Evolutionary conservation across 805 yeast genomes (phyloP), one percentile per base, ranked within the genome.

Genomic region (Saturnispora besseyi): DNA sequence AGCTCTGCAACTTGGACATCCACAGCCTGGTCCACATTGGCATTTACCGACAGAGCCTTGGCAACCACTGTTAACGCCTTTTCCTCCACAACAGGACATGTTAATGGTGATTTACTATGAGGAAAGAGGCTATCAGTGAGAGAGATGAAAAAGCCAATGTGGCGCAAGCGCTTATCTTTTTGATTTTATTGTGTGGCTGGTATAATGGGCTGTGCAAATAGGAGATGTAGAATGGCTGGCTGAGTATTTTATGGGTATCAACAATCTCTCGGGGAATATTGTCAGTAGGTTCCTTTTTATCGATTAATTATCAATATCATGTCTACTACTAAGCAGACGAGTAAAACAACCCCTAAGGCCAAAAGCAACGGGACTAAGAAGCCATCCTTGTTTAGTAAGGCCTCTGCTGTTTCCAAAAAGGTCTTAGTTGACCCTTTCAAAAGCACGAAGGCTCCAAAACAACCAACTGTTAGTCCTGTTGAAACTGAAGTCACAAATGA

Each of bases 1-100:
- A 18, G 15, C 18, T 36, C 13, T 26, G 15, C 47, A 45, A 21
- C 41, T 29, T 5, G 28, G 15, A 45, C 48, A 37, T 12, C 31
- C 29, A 45, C 48, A 45, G 5, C n/a, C 10, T 6, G 48, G 12
- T 13, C 43, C 48, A 29, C 37, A 45, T 21, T 21, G 29, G 5
- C 40, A 21, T n/a, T 24, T 15, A 12, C 24, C 11, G 12, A 13
- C 29, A 4, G 29, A 18, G 3, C 15, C 32, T 10, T 32, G 15
- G 12, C 55, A n/a, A 21, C 42, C 11, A 36, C 43, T 31, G 5
- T n/a, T 10, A 13, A n/a, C 15, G 21, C 31, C n/a, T 29, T 26
- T 24, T 34, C 37, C 43, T 9, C 50, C 41, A 33, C 50, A 47
- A 34, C 50, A 47, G 18, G 50, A 41, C 50, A 47, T 47, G 5